Base-by-base conservation (phyloP, 129 eudicot species). In the Helianthus tuberosus region DNA sequence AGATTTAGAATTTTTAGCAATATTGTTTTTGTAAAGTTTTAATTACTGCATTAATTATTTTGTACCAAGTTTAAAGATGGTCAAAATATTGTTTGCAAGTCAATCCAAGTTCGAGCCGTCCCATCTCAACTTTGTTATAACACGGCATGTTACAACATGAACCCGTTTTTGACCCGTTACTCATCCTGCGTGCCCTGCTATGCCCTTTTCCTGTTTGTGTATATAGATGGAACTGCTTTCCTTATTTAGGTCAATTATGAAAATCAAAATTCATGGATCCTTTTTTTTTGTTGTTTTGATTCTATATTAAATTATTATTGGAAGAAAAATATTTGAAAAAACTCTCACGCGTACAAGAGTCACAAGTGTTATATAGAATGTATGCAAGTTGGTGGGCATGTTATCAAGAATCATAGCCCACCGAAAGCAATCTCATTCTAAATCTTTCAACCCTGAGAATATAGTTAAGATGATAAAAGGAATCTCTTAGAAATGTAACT, bases 321-420 rank as follows among this genome's bases (percentile, higher is more conserved):
- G 43, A 50, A 64, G 72, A 41, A 54, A 48, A 11, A 43, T 64
- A 64, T 64, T 52, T 39, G n/a, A 76, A 46, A 25, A 32, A 77
- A 52, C 68, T 61, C 50, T 78, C 63, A 62, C 68, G 25, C 38
- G 1, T 62, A 80, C 67, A 62, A 57, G 67, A 70, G 20, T 77
- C 71, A 65, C 63, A 52, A 15, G 39, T 66, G 67, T 55, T 44
- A 64, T 13, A 70, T 13, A 62, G 70, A 20, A 74, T 80, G 54
- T 55, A 11, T 66, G 68, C 79, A 66, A 84, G 79, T 79, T 79
- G 84, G 79, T 81, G 84, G 83, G 75, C 73, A 76, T 71, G 69
- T 66, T 76, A 70, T 51, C 66, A 49, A 68, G 85, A 87, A 87
- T 87, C 87, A 64, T 20, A 52, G 36, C 80, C 43, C 61, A 29